These are phyloP conservation scores for Gardenia jasminoides DNA, from an alignment of 257 asterid genomes.

Conservation along the genomic window DNA sequence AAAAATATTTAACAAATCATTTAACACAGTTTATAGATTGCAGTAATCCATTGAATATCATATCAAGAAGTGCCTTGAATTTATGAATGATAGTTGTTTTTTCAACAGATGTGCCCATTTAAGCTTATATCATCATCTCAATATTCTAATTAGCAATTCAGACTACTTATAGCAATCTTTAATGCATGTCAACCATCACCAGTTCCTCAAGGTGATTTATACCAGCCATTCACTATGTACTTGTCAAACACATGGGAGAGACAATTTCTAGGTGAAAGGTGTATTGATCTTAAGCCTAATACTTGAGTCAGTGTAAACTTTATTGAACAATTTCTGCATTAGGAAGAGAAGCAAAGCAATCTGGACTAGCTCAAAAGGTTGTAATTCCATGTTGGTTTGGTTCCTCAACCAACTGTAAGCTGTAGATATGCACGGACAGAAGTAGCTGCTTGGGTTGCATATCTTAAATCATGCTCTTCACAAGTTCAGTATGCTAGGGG, in stretches of 20 bases:
- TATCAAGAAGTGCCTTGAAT: not conserved
- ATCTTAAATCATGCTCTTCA: too few relatives aligned
- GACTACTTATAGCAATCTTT: not conserved
- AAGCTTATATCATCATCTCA: not conserved
- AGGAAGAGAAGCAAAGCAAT: not conserved
- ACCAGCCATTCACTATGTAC: not conserved
- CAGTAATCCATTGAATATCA: not conserved
- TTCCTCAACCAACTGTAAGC: too few relatives aligned
- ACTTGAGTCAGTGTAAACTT: not conserved
- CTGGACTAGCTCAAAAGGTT: too few relatives aligned
- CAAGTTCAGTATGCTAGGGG: too few relatives aligned
- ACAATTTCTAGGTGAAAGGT: not conserved
- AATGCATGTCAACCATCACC: not conserved
- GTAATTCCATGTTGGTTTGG: too few relatives aligned
- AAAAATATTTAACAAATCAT: not conserved
- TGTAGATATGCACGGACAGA: too few relatives aligned
- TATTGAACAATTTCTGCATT: not conserved
- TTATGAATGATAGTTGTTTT: not conserved
- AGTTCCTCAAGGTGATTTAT: not conserved
- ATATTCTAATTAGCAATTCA: not conserved
- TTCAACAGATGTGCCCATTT: too few relatives aligned
- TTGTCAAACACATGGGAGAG: not conserved
- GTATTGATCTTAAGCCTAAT: not conserved
- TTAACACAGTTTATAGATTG: not conserved
- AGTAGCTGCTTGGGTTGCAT: too few relatives aligned